phyloP scores from a whole-genome alignment of 2,329 filamentous ascomycete genomes.

The Ophiocordyceps camponoti-saundersi region DNA sequence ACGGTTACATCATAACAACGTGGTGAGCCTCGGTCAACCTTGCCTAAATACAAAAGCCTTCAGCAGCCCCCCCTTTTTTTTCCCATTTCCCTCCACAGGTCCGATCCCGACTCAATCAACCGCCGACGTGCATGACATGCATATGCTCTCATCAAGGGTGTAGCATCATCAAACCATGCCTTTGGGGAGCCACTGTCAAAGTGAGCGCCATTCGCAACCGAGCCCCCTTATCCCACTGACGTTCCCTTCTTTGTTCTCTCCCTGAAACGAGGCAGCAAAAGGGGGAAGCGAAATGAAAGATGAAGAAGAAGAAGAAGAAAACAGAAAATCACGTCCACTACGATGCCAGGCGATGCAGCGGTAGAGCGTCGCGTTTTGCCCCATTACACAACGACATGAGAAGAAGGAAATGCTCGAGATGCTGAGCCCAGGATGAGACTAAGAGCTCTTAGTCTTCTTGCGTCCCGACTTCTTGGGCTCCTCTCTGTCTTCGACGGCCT shows the following conservation, averaged over 20 bases:
- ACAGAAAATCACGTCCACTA: neutral
- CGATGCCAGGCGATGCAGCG: neutral
- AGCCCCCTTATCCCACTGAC: neutral
- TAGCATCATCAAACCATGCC: neutral
- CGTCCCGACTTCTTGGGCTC: conserved; percentile 43
- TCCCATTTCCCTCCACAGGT: too few species aligned
- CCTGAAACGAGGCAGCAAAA: neutral
- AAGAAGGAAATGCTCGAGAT: neutral
- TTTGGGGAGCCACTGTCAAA: neutral
- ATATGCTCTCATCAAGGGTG: neutral
- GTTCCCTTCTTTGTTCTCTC: neutral
- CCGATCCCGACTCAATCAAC: neutral
- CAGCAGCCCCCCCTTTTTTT: neutral
- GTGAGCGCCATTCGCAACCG: neutral
- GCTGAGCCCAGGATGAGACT: neutral
- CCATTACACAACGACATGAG: neutral
- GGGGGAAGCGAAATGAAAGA: neutral
- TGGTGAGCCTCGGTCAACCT: neutral
- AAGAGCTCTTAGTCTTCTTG: conserved; percentile 36
- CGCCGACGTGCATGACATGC: neutral
- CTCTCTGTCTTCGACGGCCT: conserved; percentile 35
- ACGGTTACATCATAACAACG: neutral
- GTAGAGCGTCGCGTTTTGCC: neutral
- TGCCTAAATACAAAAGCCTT: neutral
- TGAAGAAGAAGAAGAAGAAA: neutral